A percentile compares a stretch with the other conserved stretches of the same genome.
These are phyloP conservation scores for Rhizomucor miehei DNA, from an alignment of 371 early-diverging fungal species.

Conservation along the genomic window DNA sequence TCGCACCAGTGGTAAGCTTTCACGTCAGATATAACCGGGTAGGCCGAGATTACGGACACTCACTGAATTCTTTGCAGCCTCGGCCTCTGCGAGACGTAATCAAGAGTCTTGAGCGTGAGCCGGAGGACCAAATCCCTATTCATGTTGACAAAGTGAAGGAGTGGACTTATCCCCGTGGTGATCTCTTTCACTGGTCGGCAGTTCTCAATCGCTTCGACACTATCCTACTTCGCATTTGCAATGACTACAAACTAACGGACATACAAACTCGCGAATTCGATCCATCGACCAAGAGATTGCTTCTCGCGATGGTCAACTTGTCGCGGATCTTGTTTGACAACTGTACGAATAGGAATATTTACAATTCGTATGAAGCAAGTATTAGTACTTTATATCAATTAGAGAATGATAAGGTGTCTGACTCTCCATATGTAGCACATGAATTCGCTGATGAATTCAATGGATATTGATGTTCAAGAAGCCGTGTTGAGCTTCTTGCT, in stretches of 20 bases:
- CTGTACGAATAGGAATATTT: slow-evolving; percentile 92
- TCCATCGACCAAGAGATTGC: slow-evolving; percentile 44
- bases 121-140: slow-evolving; percentile 55
- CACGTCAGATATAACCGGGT: background rate
- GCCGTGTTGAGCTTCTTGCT: slow-evolving; percentile 70
- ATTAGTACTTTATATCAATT: background rate
- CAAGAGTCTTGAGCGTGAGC: slow-evolving; percentile 50
- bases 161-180: slow-evolving; percentile 86
- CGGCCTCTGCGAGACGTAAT: slow-evolving; percentile 55
- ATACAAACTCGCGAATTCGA: slow-evolving; percentile 63
- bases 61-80: slow-evolving; percentile 33
- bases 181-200: slow-evolving; percentile 92
- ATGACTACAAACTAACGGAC: slow-evolving; percentile 60
- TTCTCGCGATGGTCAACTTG: slow-evolving; percentile 74
- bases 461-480: slow-evolving; percentile 74
- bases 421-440: slow-evolving; percentile 53
- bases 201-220: slow-evolving; percentile 92
- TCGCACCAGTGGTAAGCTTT: slow-evolving; percentile 56
- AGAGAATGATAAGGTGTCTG: background rate
- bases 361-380: slow-evolving; percentile 87
- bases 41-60: too few species aligned
- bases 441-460: slow-evolving; percentile 64
- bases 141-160: slow-evolving; percentile 48
- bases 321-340: slow-evolving; percentile 86
- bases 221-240: slow-evolving; percentile 67